Conservation (phyloP, 2,329 filamentous ascomycete species). For the Paraphoma sp. region DNA sequence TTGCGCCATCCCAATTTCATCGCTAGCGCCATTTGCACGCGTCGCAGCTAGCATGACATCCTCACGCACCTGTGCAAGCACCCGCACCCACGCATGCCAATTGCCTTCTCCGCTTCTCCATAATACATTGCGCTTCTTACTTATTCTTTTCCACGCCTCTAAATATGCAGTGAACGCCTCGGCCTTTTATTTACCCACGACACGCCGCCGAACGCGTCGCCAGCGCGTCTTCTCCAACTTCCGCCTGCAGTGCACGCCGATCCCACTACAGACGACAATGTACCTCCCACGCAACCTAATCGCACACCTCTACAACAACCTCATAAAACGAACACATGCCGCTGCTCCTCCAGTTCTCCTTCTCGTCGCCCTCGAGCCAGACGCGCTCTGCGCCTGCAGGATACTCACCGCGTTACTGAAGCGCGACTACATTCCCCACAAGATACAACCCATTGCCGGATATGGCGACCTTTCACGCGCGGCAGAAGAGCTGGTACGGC, state of each 20-base stretch:
- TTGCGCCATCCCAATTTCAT: constrained; percentile 15
- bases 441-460: constrained; percentile 92
- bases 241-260: constrained; percentile 22
- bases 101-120: constrained; percentile 22
- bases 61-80: constrained; percentile 29
- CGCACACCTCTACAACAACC: constrained; percentile 88
- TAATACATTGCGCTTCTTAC: constrained; percentile 18
- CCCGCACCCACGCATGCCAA: constrained; percentile 27
- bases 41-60: constrained; percentile 24
- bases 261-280: constrained; percentile 61
- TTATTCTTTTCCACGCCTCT: constrained; percentile 20
- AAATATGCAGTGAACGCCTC: constrained; percentile 27
- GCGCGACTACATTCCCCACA: constrained; percentile 96
- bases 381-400: constrained; percentile 92
- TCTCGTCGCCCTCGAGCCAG: constrained; percentile 91
- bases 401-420: constrained; percentile 94
- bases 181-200: constrained; percentile 14
- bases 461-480: constrained; percentile 87
- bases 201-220: constrained; percentile 34
- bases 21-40: constrained; percentile 29
- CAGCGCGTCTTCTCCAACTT: constrained; percentile 21
- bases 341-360: constrained; percentile 89
- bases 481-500: constrained; percentile 78
- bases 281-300: constrained; percentile 92
- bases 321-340: constrained; percentile 86